These are phyloP conservation scores for Nitzschia putrida DNA, from an alignment of 108 stramenopile species.

Conservation along the genomic window DNA sequence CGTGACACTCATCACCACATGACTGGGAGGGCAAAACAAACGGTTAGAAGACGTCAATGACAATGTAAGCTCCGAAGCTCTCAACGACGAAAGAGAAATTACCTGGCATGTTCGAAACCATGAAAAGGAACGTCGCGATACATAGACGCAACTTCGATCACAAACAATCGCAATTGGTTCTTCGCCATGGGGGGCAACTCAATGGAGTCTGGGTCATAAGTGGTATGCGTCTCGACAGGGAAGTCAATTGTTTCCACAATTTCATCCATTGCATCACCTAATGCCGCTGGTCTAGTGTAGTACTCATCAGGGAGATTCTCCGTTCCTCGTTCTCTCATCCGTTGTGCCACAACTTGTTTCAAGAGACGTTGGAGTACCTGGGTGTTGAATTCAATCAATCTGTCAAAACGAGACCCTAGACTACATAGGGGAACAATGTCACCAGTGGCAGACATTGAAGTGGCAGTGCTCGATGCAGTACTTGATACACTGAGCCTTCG, in stretches of 20 bases:
- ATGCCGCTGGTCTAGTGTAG: neutral
- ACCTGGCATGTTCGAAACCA: slow-evolving; percentile 62
- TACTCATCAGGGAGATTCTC: neutral
- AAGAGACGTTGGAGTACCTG: slow-evolving; percentile 10
- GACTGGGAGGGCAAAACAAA: neutral
- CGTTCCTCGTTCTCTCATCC: slow-evolving; percentile 1
- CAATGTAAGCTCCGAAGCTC: too few species aligned
- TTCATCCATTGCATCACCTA: slow-evolving; percentile 18
- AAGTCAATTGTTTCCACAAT: slow-evolving; percentile 28
- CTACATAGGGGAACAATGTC: neutral
- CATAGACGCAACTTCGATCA: slow-evolving; percentile 30
- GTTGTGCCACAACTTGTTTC: slow-evolving; percentile 4
- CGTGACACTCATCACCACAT: slow-evolving; percentile 19
- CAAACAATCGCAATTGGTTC: slow-evolving; percentile 27
- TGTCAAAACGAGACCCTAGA: neutral
- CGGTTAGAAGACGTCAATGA: neutral
- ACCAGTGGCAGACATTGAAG: neutral
- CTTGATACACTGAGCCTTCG: neutral
- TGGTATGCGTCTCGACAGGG: slow-evolving; percentile 8
- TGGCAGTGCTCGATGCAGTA: neutral
- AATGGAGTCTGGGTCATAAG: neutral
- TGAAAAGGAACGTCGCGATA: slow-evolving; percentile 63
- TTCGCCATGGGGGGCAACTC: neutral
- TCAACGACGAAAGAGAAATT: slow-evolving; percentile 27
- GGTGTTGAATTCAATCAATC: slow-evolving; percentile 8